Percentiles rank a stretch among this genome's conserved stretches.
phyloP scores from a whole-genome alignment of 2,329 filamentous ascomycete genomes.

The Paradendryphiella salina region DNA sequence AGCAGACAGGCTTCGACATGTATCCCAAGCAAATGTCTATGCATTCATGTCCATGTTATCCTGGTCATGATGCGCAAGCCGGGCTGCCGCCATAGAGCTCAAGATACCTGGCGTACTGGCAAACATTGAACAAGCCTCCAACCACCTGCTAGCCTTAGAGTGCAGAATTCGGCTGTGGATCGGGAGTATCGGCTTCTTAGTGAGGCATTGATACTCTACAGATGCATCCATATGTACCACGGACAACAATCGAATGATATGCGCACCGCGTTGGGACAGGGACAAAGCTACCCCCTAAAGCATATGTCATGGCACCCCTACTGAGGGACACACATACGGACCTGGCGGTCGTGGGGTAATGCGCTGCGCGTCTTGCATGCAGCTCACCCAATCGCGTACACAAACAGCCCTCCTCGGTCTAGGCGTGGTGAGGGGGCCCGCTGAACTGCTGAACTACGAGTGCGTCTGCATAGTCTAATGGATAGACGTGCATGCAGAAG shows the following conservation, averaged over 20 bases:
- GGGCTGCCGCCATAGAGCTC: neutral
- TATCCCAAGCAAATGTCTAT: neutral
- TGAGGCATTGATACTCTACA: neutral
- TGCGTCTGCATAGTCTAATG: constrained; percentile 20
- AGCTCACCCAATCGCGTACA: constrained; percentile 22
- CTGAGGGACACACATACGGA: neutral
- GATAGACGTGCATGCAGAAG: constrained; percentile 12
- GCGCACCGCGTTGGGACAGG: neutral
- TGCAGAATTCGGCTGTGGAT: neutral
- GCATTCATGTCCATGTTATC: neutral
- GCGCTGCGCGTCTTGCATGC: constrained; percentile 9
- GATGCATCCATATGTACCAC: neutral
- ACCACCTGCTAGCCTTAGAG: neutral
- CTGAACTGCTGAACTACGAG: constrained; percentile 12
- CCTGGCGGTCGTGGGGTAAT: constrained; percentile 8
- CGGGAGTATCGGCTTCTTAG: neutral
- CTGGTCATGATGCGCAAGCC: neutral
- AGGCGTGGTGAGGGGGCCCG: constrained; percentile 21
- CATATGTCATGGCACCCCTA: neutral
- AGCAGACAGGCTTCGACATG: neutral
- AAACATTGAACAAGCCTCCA: neutral
- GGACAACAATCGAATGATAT: neutral
- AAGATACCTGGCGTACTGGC: neutral
- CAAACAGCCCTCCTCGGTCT: constrained; percentile 21
- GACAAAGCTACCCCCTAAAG: neutral